Percentiles rank a stretch among this genome's conserved stretches.
Evolutionary conservation across 2,329 filamentous ascomycete species (phyloP).

Genomic region (Tetracladium maxilliforme): DNA sequence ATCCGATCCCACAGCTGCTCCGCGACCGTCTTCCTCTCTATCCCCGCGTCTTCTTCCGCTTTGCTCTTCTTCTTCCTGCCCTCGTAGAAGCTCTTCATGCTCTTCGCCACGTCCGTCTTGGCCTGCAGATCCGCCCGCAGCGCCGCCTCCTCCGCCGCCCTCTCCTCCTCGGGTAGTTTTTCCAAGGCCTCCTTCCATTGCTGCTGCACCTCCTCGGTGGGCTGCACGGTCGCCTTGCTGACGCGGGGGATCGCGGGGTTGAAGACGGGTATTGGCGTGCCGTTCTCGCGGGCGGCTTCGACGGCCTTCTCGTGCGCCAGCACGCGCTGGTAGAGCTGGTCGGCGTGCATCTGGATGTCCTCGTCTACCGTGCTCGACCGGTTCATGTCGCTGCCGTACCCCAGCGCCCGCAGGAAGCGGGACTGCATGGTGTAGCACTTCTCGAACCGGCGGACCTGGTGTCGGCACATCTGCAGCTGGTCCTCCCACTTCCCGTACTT

Average conservation of each 20-base stretch:
- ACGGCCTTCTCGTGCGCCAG: conserved; percentile 63
- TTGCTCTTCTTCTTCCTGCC: background rate
- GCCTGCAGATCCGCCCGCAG: conserved; percentile 42
- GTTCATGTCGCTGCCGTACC: conserved; percentile 60
- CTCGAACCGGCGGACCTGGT: conserved; percentile 65
- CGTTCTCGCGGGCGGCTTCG: conserved; percentile 52
- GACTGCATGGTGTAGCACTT: conserved; percentile 82
- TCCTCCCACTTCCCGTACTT: conserved; percentile 51
- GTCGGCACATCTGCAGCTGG: conserved; percentile 65
- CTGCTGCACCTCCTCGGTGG: conserved; percentile 32
- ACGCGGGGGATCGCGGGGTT: conserved; percentile 4
- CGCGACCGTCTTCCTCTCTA: too few species aligned
- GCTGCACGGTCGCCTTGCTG: conserved; percentile 8
- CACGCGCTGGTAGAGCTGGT: conserved; percentile 80
- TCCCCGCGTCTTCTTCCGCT: too few species aligned
- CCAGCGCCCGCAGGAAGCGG: conserved; percentile 79
- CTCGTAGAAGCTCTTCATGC: background rate
- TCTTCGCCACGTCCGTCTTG: background rate
- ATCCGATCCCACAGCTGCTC: too few species aligned
- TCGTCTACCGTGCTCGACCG: conserved; percentile 59
- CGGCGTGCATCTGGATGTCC: conserved; percentile 89
- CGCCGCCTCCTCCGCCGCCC: conserved; percentile 47
- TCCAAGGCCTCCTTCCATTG: conserved; percentile 38
- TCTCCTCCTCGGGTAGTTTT: conserved; percentile 40
- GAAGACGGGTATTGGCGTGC: conserved; percentile 42